A percentile compares a stretch with the other conserved stretches of the same genome.
phyloP scores from a whole-genome alignment of 371 early-diverging fungal genomes.

The Lichtheimia ornata region DNA sequence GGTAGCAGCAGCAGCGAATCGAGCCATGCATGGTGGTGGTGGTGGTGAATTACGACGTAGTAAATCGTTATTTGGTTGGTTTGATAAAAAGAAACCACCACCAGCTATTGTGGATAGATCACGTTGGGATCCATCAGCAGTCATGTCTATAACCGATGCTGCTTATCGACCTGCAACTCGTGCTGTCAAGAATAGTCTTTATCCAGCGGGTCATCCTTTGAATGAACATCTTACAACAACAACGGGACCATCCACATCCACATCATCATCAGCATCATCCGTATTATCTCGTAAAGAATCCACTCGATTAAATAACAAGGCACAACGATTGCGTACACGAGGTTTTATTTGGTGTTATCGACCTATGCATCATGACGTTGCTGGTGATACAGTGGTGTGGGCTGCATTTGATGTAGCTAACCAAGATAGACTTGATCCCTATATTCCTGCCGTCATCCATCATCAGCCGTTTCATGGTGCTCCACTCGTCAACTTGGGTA shows the following conservation, averaged over 20 bases:
- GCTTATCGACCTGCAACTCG: not conserved
- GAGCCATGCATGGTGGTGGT: not conserved
- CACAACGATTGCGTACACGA: constrained; percentile 8
- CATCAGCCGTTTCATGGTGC: constrained; percentile 6
- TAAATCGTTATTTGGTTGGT: constrained; percentile 8
- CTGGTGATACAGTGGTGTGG: constrained; percentile 11
- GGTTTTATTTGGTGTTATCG: constrained; percentile 25
- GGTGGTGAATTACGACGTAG: constrained; percentile 10
- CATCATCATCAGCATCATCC: not conserved
- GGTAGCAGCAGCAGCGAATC: not conserved
- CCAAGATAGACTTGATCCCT: constrained; percentile 15
- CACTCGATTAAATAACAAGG: constrained; percentile 3
- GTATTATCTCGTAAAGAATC: constrained; percentile 15
- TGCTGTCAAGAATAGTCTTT: not conserved
- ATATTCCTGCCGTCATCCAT: constrained; percentile 9
- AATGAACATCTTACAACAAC: constrained; percentile 6
- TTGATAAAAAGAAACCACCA: constrained; percentile 4
- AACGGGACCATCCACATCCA: not conserved
- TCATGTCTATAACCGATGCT: constrained; percentile 11
- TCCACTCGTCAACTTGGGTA: not conserved
- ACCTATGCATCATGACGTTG: constrained; percentile 6
- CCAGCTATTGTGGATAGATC: not conserved
- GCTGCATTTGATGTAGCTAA: constrained; percentile 20
- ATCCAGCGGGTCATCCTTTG: constrained; percentile 12
- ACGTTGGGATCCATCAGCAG: constrained; percentile 6